phyloP scores from a whole-genome alignment of 805 yeast genomes.

The Wickerhamiella australiensis region DNA sequence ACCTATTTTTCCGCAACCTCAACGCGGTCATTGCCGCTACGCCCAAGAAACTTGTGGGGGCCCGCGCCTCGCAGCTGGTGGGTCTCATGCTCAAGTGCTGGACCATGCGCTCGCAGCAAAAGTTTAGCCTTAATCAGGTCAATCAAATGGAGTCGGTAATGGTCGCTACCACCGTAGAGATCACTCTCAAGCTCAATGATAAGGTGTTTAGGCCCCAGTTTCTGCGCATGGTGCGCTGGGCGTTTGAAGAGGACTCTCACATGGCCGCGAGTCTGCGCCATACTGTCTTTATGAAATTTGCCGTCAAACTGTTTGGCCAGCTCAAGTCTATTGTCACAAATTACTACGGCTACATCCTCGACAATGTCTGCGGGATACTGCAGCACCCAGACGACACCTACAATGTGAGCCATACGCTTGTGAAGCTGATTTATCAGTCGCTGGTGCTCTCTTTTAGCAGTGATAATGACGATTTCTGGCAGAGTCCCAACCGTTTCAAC shows the following conservation, averaged over 20 bases:
- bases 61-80: constrained; percentile 55
- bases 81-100: constrained; percentile 57
- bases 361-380: constrained; percentile 39
- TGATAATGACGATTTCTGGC: constrained; percentile 94
- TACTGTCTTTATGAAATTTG: constrained; percentile 70
- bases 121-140: constrained; percentile 58
- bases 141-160: constrained; percentile 70
- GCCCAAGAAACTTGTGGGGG: constrained; percentile 65
- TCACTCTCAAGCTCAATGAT: constrained; percentile 86
- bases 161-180: constrained; percentile 57
- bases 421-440: constrained; percentile 62
- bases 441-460: constrained; percentile 70
- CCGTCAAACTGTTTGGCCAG: constrained; percentile 70
- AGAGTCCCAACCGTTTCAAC: constrained; percentile 72
- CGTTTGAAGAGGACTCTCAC: constrained; percentile 50
- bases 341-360: constrained; percentile 76
- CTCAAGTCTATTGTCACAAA: constrained; percentile 78
- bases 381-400: constrained; percentile 21
- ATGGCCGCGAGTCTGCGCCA: constrained; percentile 42
- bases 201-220: constrained; percentile 87
- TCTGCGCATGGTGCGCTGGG: constrained; percentile 81
- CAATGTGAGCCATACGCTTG: constrained; percentile 39
- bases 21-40: constrained; percentile 53
- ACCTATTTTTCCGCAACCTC: constrained; percentile 55
- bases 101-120: constrained; percentile 49